These are phyloP conservation scores for Wallacemonas collosoma DNA, from an alignment of 208 protist species.

Conservation along the genomic window DNA sequence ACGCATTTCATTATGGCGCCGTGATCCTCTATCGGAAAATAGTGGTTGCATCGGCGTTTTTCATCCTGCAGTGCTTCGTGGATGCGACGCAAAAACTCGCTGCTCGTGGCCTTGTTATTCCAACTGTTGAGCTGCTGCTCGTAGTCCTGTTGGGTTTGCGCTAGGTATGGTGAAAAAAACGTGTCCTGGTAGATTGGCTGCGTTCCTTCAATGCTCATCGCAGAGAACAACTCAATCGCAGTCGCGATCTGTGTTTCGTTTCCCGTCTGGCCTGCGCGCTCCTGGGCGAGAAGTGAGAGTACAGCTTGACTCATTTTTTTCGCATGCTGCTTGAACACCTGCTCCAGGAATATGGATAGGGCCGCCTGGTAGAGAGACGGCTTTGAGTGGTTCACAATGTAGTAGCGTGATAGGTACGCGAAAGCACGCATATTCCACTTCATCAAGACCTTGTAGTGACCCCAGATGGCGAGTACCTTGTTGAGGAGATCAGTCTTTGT, in stretches of 20 bases:
- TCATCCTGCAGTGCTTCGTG: slow-evolving; percentile 49
- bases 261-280: slow-evolving; percentile 30
- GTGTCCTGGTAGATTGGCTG: slow-evolving; percentile 68
- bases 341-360: slow-evolving; percentile 82
- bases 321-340: slow-evolving; percentile 72
- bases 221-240: slow-evolving; percentile 73
- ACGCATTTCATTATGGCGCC: slow-evolving; percentile 58
- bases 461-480: slow-evolving; percentile 70
- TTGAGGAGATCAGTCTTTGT: slow-evolving; percentile 66
- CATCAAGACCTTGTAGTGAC: slow-evolving; percentile 85
- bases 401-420: slow-evolving; percentile 85
- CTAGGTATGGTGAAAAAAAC: slow-evolving; percentile 75
- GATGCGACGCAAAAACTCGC: slow-evolving; percentile 45
- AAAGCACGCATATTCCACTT: slow-evolving; percentile 86
- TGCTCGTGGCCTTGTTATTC: slow-evolving; percentile 29
- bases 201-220: slow-evolving; percentile 66
- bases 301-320: slow-evolving; percentile 56
- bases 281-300: slow-evolving; percentile 54
- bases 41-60: slow-evolving; percentile 49
- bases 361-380: slow-evolving; percentile 77
- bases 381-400: slow-evolving; percentile 86
- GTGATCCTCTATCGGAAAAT: slow-evolving; percentile 61
- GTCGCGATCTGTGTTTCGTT: slow-evolving; percentile 46
- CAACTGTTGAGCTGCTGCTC: slow-evolving; percentile 43
- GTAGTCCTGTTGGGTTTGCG: slow-evolving; percentile 56